These are phyloP conservation scores for Carex arenaria DNA, from an alignment of 202 grass and related monocot species.

Conservation along the genomic window DNA sequence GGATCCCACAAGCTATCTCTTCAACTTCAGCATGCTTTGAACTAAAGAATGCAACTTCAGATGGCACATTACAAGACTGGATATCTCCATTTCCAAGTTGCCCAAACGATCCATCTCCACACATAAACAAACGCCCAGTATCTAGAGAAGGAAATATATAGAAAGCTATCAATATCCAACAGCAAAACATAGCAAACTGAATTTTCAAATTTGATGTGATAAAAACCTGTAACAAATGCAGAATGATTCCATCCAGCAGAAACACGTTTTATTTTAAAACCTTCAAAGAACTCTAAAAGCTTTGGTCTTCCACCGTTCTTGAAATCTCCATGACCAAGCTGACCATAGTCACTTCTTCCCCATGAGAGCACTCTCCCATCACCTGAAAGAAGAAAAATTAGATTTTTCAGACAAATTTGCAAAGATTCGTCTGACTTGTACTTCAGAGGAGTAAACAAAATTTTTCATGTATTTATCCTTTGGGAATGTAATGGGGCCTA, in stretches of 20 bases:
- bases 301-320: constrained; percentile 46
- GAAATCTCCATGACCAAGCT: constrained; percentile 71
- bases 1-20: constrained; percentile 84
- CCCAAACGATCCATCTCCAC: constrained; percentile 92
- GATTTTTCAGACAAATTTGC: constrained; percentile 7
- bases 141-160: constrained; percentile 40
- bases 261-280: constrained; percentile 45
- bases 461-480: neutral
- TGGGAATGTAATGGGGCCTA: neutral
- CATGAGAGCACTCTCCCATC: constrained; percentile 70
- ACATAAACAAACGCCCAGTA: constrained; percentile 66
- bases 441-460: neutral
- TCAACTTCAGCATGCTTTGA: constrained; percentile 47
- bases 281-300: constrained; percentile 56
- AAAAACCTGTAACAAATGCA: constrained; percentile 93
- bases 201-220: constrained; percentile 12
- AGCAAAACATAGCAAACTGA: constrained; percentile 10
- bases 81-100: constrained; percentile 82
- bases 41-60: constrained; percentile 55
- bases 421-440: neutral
- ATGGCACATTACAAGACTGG: constrained; percentile 50
- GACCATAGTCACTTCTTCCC: constrained; percentile 74
- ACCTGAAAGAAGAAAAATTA: constrained; percentile 40
- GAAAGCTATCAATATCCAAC: neutral
- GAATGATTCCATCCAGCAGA: constrained; percentile 99